Evolutionary conservation across 257 asterid genomes (phyloP).

Genomic region (Solanum virginianum): DNA sequence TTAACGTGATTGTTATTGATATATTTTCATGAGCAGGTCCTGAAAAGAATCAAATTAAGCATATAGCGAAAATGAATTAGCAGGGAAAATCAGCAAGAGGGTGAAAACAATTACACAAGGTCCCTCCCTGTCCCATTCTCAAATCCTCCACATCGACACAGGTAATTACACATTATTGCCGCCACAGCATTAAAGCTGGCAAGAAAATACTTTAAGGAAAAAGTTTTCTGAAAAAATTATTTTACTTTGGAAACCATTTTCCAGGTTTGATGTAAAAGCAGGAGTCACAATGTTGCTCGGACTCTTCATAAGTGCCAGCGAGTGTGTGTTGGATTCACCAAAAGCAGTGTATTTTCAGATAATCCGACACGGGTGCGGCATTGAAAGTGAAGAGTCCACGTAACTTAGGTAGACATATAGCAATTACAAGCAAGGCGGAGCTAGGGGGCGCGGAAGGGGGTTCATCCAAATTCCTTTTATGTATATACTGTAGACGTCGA

Average conservation of each 20-base stretch:
- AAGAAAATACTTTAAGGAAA: neutral
- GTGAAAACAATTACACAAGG: neutral
- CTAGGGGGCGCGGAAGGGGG: neutral
- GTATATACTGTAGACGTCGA: neutral
- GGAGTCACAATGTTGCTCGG: no score
- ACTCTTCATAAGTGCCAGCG: no score
- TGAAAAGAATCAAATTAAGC: neutral
- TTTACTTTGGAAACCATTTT: neutral
- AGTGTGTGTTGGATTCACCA: no score
- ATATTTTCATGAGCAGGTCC: neutral
- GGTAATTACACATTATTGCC: neutral
- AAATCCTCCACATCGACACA: neutral
- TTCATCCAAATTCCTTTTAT: neutral
- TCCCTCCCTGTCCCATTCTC: neutral
- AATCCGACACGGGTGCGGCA: no score
- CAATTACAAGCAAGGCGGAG: neutral
- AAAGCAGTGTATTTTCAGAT: no score
- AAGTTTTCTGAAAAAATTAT: neutral
- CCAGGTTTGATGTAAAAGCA: neutral
- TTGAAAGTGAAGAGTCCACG: no score
- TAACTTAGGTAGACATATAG: neutral
- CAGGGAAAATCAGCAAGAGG: neutral
- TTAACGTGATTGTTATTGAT: neutral
- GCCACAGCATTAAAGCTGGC: neutral
- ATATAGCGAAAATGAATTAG: neutral